Percentiles rank a stretch among this genome's conserved stretches.
phyloP scores from a whole-genome alignment of 108 stramenopile genomes.

The Nitzschia sp. region DNA sequence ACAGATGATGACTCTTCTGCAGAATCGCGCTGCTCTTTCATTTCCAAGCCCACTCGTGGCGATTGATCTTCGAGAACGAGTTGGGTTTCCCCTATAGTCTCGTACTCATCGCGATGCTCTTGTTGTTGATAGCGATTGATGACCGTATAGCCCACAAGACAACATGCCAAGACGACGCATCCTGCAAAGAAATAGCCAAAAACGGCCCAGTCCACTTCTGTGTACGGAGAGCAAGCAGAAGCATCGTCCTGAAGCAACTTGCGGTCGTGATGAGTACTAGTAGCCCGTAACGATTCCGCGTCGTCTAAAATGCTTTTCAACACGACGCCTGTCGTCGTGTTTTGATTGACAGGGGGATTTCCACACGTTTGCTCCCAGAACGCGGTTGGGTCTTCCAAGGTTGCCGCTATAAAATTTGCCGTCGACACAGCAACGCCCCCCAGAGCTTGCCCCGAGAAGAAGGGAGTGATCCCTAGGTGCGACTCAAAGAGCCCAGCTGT shows the following conservation, averaged over 20 bases:
- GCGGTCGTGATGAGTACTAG: background rate
- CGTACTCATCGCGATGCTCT: constrained; percentile 15
- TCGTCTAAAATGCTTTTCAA: background rate
- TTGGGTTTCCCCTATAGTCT: constrained; percentile 10
- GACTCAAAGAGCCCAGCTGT: constrained; percentile 28
- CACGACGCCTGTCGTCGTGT: background rate
- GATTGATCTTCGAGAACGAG: constrained; percentile 4
- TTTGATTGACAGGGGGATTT: background rate
- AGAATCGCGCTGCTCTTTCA: constrained; percentile 11
- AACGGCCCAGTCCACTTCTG: constrained; percentile 38
- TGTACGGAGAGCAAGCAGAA: constrained; percentile 30
- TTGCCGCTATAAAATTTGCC: constrained; percentile 35
- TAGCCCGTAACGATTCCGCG: background rate
- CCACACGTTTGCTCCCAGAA: constrained; percentile 42
- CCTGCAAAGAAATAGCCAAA: constrained; percentile 48
- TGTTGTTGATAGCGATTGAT: constrained; percentile 24
- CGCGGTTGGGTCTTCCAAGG: constrained; percentile 31
- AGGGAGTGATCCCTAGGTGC: constrained; percentile 40
- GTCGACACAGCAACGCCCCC: constrained; percentile 42
- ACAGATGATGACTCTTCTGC: background rate
- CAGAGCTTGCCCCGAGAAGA: constrained; percentile 56
- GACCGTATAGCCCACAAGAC: constrained; percentile 33
- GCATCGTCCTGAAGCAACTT: background rate
- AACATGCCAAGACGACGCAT: constrained; percentile 34
- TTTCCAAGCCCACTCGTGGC: constrained; percentile 24